Evolutionary conservation across 2,329 filamentous ascomycete genomes (phyloP), one percentile per base, ranked within the genome.

Genomic region (Zalaria obscura): DNA sequence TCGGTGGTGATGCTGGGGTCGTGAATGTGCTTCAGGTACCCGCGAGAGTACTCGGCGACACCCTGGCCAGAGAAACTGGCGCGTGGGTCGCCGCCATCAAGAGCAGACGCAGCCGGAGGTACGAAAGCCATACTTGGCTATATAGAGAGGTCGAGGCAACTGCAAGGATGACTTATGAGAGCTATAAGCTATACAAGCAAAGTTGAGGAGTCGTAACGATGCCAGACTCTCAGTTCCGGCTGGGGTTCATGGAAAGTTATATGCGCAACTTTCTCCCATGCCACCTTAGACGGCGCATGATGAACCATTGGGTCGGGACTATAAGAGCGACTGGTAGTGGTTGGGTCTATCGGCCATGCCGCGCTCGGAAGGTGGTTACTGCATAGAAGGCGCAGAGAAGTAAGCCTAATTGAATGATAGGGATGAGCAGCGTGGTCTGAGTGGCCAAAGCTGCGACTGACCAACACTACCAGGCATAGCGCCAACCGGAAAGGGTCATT

Each of bases 1-100:
- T 56, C 53, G 36, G 52, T 51, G 3, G 48, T 38, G 5, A 55
- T 45, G 5, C 37, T 43, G 1, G 47, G 41, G 36, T 55, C 52
- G 31, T 38, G 40, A 1, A 29, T 36, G 4, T 42, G 8, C 4
- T 42, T 36, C 9, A 42, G 35, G n/a, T 7, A 7, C 7, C 7
- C n/a, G n/a, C 29, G 29, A 32, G 29, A 32, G 29, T 32, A 32
- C 29, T 32, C 29, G n/a, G 29, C 29, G n/a, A 32, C n/a, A 32
- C 29, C 29, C 29, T 7, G 29, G 7, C 7, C 29, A n/a, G 29
- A 32, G 7, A 32, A 7, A 32, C 29, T 32, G 2, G 35, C 40
- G 2, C 36, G 35, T 27, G 40, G 40, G 28, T 42, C 40, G 35
- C 40, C 40, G 6, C 40, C 40, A 26, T 38, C 40, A 4, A 42